Conservation (phyloP, 2,329 filamentous ascomycete genomes). For the Pseudocercospora eumusae region DNA sequence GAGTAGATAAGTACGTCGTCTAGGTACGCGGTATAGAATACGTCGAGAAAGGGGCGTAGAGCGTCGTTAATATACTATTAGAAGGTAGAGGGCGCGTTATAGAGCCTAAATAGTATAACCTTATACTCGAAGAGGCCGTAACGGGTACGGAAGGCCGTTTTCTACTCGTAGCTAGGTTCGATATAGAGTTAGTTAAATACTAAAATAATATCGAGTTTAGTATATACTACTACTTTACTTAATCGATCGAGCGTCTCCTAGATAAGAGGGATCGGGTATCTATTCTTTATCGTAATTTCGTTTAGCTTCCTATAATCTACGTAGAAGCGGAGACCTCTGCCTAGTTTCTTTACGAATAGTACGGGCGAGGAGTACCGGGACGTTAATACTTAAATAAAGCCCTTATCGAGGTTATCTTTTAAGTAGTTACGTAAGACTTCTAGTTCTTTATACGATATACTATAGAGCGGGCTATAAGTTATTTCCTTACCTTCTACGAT, state of each 20-base stretch:
- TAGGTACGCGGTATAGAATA: conserved; percentile 33
- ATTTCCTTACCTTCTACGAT: not conserved
- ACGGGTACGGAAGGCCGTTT: conserved; percentile 27
- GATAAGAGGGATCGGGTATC: conserved; percentile 34
- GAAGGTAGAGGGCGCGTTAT: conserved; percentile 31
- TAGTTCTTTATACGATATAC: not conserved
- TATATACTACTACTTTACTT: not conserved
- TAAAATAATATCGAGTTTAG: conserved; percentile 29
- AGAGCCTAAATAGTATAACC: conserved; percentile 35
- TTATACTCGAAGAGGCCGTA: conserved; percentile 34
- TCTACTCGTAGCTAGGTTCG: conserved; percentile 29
- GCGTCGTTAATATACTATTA: conserved; percentile 35
- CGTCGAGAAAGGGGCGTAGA: conserved; percentile 22
- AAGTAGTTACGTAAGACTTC: conserved; percentile 2
- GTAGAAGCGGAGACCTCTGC: conserved; percentile 29
- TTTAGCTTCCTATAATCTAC: conserved; percentile 40
- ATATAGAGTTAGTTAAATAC: conserved; percentile 34
- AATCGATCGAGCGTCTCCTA: conserved; percentile 31
- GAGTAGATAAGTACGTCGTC: conserved; percentile 40
- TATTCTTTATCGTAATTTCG: conserved; percentile 38
- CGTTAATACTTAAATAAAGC: not conserved
- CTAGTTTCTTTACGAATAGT: conserved; percentile 26
- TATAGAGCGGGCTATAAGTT: conserved; percentile 3
- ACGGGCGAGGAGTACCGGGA: not conserved
- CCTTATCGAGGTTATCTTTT: not conserved